These are phyloP conservation scores for Fraxinus ornus DNA, from an alignment of 305 asterid genomes.

Conservation along the genomic window DNA sequence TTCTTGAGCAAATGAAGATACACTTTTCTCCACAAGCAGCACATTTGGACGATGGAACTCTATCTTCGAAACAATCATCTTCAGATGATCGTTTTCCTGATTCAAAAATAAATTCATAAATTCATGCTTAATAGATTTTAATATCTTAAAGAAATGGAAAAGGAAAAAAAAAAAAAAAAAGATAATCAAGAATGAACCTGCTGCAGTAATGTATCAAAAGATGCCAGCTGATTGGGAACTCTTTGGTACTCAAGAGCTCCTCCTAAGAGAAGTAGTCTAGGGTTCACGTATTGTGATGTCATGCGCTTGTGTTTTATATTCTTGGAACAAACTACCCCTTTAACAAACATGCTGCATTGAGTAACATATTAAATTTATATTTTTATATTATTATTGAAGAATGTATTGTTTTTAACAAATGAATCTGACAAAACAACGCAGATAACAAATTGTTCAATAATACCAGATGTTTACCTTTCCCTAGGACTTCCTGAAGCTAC, in stretches of 20 bases:
- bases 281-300: constrained; percentile 80
- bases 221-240: constrained; percentile 78
- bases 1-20: constrained; percentile 85
- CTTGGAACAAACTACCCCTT: constrained; percentile 92
- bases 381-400: background rate
- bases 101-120: constrained; percentile 15
- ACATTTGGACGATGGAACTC: constrained; percentile 91
- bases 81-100: constrained; percentile 89
- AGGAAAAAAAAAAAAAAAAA: background rate
- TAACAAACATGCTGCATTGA: constrained; percentile 70
- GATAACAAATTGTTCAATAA: background rate
- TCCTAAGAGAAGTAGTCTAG: constrained; percentile 80
- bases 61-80: constrained; percentile 73
- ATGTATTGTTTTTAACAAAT: background rate
- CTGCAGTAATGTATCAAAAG: constrained; percentile 76
- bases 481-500: constrained; percentile 81
- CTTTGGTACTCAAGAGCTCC: constrained; percentile 96
- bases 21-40: constrained; percentile 89
- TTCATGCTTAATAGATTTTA: constrained; percentile 7
- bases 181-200: constrained; percentile 49
- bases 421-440: background rate
- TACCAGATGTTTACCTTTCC: constrained; percentile 57
- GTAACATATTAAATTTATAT: constrained; percentile 15
- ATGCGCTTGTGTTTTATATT: constrained; percentile 96
- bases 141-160: constrained; percentile 14